Conservation (phyloP, 441 rosid genomes). For the Euphorbia schlechtendalii region DNA sequence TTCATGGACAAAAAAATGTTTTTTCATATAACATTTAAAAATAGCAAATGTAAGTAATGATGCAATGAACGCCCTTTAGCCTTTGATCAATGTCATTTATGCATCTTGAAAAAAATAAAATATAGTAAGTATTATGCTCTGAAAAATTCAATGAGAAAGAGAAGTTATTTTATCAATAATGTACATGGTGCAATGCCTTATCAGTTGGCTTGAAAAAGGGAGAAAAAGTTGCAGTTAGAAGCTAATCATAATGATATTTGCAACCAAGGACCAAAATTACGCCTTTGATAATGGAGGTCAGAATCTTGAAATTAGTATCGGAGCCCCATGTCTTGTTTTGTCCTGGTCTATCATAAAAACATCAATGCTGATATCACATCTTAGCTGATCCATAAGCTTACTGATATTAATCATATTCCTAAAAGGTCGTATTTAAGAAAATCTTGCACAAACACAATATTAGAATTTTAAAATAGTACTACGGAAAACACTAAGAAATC, state of each 20-base stretch:
- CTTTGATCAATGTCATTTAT: neutral
- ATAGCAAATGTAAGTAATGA: neutral
- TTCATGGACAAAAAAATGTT: neutral
- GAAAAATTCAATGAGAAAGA: conserved; percentile 1
- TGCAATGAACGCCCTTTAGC: neutral
- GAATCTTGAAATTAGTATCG: neutral
- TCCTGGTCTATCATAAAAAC: neutral
- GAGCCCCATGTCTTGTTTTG: neutral
- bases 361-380: conserved; percentile 3
- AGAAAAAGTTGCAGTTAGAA: too few species aligned
- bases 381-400: neutral
- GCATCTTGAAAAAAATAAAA: neutral
- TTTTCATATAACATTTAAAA: neutral
- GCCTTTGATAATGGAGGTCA: neutral
- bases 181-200: too few species aligned
- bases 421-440: neutral
- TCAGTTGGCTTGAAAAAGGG: too few species aligned
- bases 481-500: neutral
- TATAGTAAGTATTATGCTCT: neutral
- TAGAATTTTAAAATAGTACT: too few species aligned
- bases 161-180: too few species aligned
- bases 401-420: neutral
- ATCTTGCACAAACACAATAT: neutral
- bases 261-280: neutral
- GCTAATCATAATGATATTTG: neutral